Percentiles rank a stretch among this genome's conserved stretches.
These are phyloP conservation scores for Apiotrichum mycotoxinovorans DNA, from an alignment of 1,284 basidiomycete genomes.

Conservation along the genomic window DNA sequence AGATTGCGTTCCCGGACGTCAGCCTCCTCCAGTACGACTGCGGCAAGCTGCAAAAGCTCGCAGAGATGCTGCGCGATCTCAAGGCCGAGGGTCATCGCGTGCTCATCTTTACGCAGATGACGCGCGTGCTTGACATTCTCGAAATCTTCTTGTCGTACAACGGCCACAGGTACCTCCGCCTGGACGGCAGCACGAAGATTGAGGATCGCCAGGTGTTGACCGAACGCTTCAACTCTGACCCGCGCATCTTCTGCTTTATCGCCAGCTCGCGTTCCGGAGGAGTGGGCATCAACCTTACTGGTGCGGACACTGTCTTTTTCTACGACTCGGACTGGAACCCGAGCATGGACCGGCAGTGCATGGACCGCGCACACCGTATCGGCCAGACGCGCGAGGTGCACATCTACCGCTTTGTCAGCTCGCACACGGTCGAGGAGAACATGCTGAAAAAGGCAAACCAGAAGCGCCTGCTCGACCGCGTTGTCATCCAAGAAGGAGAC, in stretches of 20 bases:
- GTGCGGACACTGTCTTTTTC: slow-evolving; percentile 88
- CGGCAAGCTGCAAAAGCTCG: slow-evolving; percentile 86
- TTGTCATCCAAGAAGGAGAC: slow-evolving; percentile 90
- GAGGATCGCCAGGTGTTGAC: slow-evolving; percentile 94
- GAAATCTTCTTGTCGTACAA: slow-evolving; percentile 91
- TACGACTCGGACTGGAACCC: slow-evolving; percentile 98
- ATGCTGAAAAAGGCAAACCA: slow-evolving; percentile 95
- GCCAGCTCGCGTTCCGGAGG: slow-evolving; percentile 89
- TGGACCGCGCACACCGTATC: slow-evolving; percentile 75
- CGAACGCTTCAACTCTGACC: slow-evolving; percentile 91
- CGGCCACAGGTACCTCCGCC: slow-evolving; percentile 85
- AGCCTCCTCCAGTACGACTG: slow-evolving; percentile 93
- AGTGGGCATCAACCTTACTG: slow-evolving; percentile 92
- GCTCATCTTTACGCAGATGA: slow-evolving; percentile 98
- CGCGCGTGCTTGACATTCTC: slow-evolving; percentile 85
- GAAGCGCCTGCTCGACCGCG: slow-evolving; percentile 82
- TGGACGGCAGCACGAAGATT: slow-evolving; percentile 93
- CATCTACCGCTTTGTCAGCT: slow-evolving; percentile 90
- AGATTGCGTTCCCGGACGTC: slow-evolving; percentile 90
- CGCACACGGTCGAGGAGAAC: slow-evolving; percentile 84
- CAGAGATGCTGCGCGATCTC: slow-evolving; percentile 71
- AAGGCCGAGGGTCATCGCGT: slow-evolving; percentile 84
- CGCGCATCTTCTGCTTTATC: slow-evolving; percentile 89
- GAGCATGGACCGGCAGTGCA: slow-evolving; percentile 95
- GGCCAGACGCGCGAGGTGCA: slow-evolving; percentile 96